Conservation (phyloP, 768 basidiomycete species). For the Piloderma croceum region DNA sequence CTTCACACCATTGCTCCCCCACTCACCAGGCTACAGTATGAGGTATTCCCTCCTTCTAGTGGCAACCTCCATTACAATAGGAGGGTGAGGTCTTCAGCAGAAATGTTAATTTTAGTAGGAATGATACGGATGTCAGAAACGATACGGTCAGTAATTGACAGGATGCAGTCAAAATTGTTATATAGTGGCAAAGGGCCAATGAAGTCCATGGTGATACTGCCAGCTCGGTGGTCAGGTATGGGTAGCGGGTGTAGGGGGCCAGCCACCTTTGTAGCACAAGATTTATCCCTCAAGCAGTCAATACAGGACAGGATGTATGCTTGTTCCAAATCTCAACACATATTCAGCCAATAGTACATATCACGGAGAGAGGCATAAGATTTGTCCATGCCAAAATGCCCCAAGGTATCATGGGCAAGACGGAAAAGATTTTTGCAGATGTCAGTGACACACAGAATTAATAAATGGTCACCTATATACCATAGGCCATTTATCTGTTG, state of each 20-base stretch:
- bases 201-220: slow-evolving; percentile 20
- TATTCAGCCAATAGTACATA: slow-evolving; percentile 23
- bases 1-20: slow-evolving; percentile 18
- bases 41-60: too few species aligned
- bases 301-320: slow-evolving; percentile 24
- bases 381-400: slow-evolving; percentile 33
- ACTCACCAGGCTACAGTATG: too few species aligned
- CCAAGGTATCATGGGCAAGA: too few species aligned
- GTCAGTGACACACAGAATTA: too few species aligned
- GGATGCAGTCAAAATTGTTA: slow-evolving; percentile 14
- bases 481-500: slow-evolving; percentile 20
- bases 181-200: slow-evolving; percentile 21
- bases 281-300: slow-evolving; percentile 22
- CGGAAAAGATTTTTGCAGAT: slow-evolving; percentile 18
- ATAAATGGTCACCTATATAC: slow-evolving; percentile 17
- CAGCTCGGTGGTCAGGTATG: slow-evolving; percentile 11
- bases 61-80: too few species aligned
- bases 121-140: slow-evolving; percentile 3
- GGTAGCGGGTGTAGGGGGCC: slow-evolving; percentile 17
- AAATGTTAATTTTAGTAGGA: not conserved
- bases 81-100: not conserved
- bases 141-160: slow-evolving; percentile 1
- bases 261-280: slow-evolving; percentile 6
- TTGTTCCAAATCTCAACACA: slow-evolving; percentile 24
- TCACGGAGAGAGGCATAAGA: slow-evolving; percentile 21